Conservation (phyloP, 2,329 filamentous ascomycete species). For the Verticillium longisporum region DNA sequence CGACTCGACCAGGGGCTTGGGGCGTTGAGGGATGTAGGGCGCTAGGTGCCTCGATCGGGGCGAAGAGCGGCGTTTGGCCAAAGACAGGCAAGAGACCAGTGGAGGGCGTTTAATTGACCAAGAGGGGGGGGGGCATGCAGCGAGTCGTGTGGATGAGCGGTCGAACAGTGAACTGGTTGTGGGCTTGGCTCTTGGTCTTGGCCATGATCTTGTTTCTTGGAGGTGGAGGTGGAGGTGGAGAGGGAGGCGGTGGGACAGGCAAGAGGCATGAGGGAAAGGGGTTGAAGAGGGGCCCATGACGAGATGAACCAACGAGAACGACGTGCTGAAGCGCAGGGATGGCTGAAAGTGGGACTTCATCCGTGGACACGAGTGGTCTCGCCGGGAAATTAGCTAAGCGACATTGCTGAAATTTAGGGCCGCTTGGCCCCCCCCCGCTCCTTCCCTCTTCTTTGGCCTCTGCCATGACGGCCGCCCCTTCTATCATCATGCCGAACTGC, state of each 20-base stretch:
- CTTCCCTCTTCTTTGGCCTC: background rate
- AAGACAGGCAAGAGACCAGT: background rate
- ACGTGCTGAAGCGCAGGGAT: background rate
- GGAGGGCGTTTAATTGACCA: constrained; percentile 2
- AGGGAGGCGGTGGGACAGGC: background rate
- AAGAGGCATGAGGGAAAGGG: background rate
- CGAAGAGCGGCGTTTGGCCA: background rate
- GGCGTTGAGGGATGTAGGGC: background rate
- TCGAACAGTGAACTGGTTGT: background rate
- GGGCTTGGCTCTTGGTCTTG: too few species aligned
- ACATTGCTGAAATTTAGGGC: constrained; percentile 12
- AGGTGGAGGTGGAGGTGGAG: background rate
- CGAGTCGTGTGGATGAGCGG: background rate
- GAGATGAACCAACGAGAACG: background rate
- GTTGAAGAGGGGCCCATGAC: background rate
- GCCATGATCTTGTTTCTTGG: background rate
- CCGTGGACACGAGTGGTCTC: background rate
- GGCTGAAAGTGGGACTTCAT: background rate
- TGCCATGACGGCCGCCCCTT: background rate
- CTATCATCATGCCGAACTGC: background rate
- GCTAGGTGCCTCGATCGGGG: background rate
- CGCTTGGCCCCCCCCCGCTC: background rate
- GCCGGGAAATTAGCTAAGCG: constrained; percentile 14
- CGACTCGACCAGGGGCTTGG: background rate
- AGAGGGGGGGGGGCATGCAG: background rate